Percentiles rank a stretch among this genome's conserved stretches.
Conservation (phyloP, 75 land plant genomes). For the Pinus tabuliformis region DNA sequence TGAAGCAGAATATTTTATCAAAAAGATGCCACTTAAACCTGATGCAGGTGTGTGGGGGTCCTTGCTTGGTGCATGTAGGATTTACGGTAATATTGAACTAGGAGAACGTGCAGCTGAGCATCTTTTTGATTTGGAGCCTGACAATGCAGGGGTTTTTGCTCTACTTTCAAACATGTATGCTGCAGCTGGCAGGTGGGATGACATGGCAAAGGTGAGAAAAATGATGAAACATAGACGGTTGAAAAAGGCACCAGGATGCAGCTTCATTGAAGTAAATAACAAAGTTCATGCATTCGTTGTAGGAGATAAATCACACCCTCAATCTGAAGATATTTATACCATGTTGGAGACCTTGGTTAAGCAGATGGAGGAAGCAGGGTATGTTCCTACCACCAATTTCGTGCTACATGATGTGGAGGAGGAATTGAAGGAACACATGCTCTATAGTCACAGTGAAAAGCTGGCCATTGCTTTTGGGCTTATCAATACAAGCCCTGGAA, state of each 20-base stretch:
- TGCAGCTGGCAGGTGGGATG: constrained; percentile 28
- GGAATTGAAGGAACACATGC: too few relatives aligned
- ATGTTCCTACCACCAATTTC: not conserved
- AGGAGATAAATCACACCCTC: constrained; percentile 21
- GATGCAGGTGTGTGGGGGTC: constrained; percentile 8
- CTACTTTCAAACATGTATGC: constrained; percentile 25
- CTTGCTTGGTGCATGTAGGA: constrained; percentile 42
- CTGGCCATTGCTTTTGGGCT: too few relatives aligned
- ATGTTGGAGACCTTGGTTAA: constrained; percentile 15
- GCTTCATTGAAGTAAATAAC: constrained; percentile 25
- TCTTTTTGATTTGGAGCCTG: constrained; percentile 2
- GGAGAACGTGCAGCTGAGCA: constrained; percentile 25
- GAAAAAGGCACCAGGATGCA: constrained; percentile 12
- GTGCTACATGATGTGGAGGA: too few relatives aligned
- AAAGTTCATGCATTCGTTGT: constrained; percentile 19
- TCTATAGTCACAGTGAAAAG: too few relatives aligned
- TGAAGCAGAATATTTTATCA: not conserved
- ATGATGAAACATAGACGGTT: constrained; percentile 15
- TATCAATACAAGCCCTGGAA: too few relatives aligned
- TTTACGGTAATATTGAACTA: constrained; percentile 21
- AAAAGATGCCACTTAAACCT: not conserved
- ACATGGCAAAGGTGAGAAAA: constrained; percentile 12
- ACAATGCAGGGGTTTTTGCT: constrained; percentile 10
- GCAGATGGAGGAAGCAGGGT: constrained; percentile 16
- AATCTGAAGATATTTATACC: constrained; percentile 11